Conservation (phyloP, 805 yeast species). For the Ogataea paraovalis region DNA sequence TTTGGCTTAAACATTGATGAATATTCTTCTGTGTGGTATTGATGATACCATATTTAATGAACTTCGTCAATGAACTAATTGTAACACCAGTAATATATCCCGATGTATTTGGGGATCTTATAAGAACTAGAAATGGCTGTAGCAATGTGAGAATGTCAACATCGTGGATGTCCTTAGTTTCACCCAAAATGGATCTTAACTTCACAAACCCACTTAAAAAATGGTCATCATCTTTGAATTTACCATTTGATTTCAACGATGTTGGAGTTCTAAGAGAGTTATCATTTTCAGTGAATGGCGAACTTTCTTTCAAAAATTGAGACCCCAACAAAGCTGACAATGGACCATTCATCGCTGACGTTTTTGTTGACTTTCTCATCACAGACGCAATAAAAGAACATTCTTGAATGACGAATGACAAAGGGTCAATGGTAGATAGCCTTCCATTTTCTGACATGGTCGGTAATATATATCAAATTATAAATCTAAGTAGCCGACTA, state of each 20-base stretch:
- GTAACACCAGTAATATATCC: conserved; percentile 85
- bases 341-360: conserved; percentile 50
- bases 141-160: conserved; percentile 71
- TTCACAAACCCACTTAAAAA: conserved; percentile 76
- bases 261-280: conserved; percentile 22
- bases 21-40: conserved; percentile 50
- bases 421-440: conserved; percentile 57
- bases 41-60: conserved; percentile 69
- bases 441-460: neutral
- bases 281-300: conserved; percentile 29
- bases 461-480: neutral
- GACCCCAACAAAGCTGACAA: conserved; percentile 84
- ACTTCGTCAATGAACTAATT: conserved; percentile 67
- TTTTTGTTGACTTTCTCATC: conserved; percentile 81
- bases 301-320: conserved; percentile 29
- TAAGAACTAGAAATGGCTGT: conserved; percentile 81
- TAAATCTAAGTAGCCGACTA: neutral
- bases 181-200: conserved; percentile 65
- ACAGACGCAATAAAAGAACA: conserved; percentile 82
- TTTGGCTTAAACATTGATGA: conserved; percentile 55
- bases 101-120: conserved; percentile 79
- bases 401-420: conserved; percentile 82
- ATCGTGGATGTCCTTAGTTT: conserved; percentile 44
- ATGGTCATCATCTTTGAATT: conserved; percentile 44
- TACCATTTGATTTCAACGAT: conserved; percentile 23